These are phyloP conservation scores for Penicillium aurantiogriseum DNA, from an alignment of 2,329 filamentous ascomycete genomes.

Conservation along the genomic window DNA sequence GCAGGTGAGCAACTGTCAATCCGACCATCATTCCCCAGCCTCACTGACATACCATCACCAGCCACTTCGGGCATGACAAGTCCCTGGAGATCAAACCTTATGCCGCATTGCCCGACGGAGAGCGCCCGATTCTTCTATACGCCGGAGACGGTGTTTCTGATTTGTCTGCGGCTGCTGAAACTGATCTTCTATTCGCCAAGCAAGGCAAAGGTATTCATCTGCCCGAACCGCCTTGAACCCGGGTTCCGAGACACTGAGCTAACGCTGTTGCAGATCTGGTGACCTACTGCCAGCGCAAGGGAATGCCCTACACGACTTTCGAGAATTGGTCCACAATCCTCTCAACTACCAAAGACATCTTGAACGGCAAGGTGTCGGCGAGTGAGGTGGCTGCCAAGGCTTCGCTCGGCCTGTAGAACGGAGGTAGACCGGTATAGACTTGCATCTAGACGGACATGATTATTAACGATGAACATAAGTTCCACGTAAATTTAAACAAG, in stretches of 20 bases:
- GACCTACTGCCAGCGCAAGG: slow-evolving; percentile 77
- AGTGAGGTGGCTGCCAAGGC: slow-evolving; percentile 60
- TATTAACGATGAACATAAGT: background rate
- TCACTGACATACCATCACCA: slow-evolving; percentile 32
- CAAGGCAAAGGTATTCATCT: slow-evolving; percentile 68
- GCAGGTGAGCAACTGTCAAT: slow-evolving; percentile 55
- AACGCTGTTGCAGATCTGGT: slow-evolving; percentile 66
- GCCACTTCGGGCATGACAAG: slow-evolving; percentile 95
- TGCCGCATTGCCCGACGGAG: slow-evolving; percentile 59
- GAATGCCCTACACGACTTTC: slow-evolving; percentile 85
- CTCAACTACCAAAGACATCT: slow-evolving; percentile 71
- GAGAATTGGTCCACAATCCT: slow-evolving; percentile 79
- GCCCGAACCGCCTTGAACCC: background rate
- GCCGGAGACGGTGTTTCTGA: slow-evolving; percentile 94
- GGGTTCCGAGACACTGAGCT: background rate
- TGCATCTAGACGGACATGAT: slow-evolving; percentile 4
- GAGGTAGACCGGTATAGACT: slow-evolving; percentile 8
- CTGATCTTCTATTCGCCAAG: slow-evolving; percentile 91
- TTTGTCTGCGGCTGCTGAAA: slow-evolving; percentile 86
- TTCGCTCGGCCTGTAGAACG: slow-evolving; percentile 8
- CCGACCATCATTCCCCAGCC: background rate
- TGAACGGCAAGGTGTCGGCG: slow-evolving; percentile 68
- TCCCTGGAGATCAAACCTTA: slow-evolving; percentile 87
- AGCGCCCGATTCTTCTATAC: slow-evolving; percentile 84
- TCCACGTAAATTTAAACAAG: background rate